Percentiles rank a stretch among this genome's conserved stretches.
Evolutionary conservation across 2,329 filamentous ascomycete genomes (phyloP).

Genomic region (Raffaelea albimanens): DNA sequence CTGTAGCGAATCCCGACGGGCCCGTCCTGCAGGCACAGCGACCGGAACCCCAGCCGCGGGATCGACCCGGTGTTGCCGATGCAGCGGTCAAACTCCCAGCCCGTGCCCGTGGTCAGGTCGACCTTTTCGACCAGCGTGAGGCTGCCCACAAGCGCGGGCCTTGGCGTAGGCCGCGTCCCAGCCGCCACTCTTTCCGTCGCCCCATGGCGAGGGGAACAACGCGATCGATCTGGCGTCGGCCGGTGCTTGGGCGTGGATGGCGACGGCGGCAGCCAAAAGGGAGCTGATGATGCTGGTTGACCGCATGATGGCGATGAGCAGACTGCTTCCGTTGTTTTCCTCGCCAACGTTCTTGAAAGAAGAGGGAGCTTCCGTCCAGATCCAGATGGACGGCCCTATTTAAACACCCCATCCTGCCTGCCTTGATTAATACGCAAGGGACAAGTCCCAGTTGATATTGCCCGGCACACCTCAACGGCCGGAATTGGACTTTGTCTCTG

Average conservation of each 20-base stretch:
- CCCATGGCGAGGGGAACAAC: conserved; percentile 7
- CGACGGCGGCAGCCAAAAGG: neutral
- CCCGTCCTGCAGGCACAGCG: conserved; percentile 63
- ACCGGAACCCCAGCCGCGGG: conserved; percentile 59
- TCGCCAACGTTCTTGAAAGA: too few species aligned
- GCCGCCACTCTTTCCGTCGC: neutral
- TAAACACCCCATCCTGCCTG: too few species aligned
- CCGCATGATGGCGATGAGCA: neutral
- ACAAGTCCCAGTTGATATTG: too few species aligned
- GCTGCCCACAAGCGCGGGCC: conserved; percentile 55
- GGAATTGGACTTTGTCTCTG: too few species aligned
- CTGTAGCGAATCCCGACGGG: conserved; percentile 61
- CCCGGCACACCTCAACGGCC: too few species aligned
- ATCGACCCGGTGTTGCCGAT: conserved; percentile 70
- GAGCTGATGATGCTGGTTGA: neutral
- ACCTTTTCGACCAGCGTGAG: conserved; percentile 66
- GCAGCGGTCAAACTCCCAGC: conserved; percentile 35
- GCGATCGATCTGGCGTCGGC: neutral
- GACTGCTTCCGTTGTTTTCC: too few species aligned
- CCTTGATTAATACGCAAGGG: too few species aligned
- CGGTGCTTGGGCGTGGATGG: conserved; percentile 1
- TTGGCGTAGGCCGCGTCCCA: conserved; percentile 57
- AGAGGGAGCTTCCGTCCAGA: too few species aligned
- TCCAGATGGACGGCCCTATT: too few species aligned
- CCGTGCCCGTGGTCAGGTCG: conserved; percentile 65